Conservation (phyloP, 2,329 filamentous ascomycete genomes). For the Bipolaris sorokiniana region DNA sequence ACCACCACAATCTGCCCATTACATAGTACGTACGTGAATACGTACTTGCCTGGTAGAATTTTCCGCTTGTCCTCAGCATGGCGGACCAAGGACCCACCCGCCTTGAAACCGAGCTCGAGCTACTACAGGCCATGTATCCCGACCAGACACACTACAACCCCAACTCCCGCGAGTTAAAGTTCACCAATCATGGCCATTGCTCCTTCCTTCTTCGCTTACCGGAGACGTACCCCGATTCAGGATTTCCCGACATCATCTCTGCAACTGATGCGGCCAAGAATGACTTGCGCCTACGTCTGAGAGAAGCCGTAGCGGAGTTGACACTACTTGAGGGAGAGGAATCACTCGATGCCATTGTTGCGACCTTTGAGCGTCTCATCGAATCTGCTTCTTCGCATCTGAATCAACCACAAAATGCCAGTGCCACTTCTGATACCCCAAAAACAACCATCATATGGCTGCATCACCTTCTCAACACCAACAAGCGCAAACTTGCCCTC, state of each 20-base stretch:
- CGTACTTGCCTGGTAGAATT: background rate
- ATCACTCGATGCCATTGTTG: conserved; percentile 52
- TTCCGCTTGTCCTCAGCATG: conserved; percentile 12
- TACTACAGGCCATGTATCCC: conserved; percentile 55
- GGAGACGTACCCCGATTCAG: conserved; percentile 46
- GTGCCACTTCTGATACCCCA: background rate
- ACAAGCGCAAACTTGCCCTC: conserved; percentile 55
- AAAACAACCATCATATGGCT: conserved; percentile 55
- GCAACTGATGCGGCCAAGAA: conserved; percentile 44
- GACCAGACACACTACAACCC: conserved; percentile 45
- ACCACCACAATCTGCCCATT: background rate
- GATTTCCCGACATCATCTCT: conserved; percentile 48
- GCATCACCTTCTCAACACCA: conserved; percentile 55
- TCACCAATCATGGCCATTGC: conserved; percentile 31
- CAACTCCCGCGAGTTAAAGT: conserved; percentile 49
- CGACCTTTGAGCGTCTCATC: conserved; percentile 42
- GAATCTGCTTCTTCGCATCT: conserved; percentile 3
- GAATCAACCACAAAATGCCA: background rate
- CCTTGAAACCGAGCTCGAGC: conserved; percentile 48
- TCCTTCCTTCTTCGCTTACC: conserved; percentile 49
- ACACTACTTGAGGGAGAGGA: conserved; percentile 49
- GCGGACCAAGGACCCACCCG: conserved; percentile 22
- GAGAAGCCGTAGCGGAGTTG: conserved; percentile 34
- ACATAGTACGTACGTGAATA: no score
- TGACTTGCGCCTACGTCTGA: conserved; percentile 47